These are phyloP conservation scores for Amanita molliuscula DNA, from an alignment of 768 basidiomycete genomes.

Conservation along the genomic window DNA sequence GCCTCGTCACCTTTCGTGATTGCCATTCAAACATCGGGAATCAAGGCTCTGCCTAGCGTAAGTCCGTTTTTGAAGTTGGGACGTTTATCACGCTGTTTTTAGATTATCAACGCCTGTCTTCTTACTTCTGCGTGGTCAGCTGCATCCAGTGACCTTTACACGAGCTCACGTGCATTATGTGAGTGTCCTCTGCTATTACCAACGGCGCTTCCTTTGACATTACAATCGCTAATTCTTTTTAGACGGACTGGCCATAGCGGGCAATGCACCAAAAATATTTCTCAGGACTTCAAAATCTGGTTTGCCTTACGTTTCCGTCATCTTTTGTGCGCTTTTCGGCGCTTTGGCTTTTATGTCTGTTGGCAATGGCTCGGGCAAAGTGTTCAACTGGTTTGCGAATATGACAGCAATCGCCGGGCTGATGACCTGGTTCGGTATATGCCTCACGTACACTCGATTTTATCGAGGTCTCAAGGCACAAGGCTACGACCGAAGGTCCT, in stretches of 20 bases:
- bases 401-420: constrained; percentile 64
- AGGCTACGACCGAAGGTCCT: constrained; percentile 55
- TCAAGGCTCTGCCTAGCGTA: constrained; percentile 73
- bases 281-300: constrained; percentile 57
- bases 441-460: constrained; percentile 74
- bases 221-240: background rate
- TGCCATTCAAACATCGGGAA: constrained; percentile 80
- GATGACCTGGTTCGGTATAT: constrained; percentile 77
- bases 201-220: background rate
- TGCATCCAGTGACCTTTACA: constrained; percentile 82
- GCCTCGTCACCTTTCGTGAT: constrained; percentile 87
- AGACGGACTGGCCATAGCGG: constrained; percentile 74
- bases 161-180: constrained; percentile 82
- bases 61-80: constrained; percentile 12
- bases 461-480: constrained; percentile 74
- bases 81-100: background rate
- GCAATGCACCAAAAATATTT: constrained; percentile 82
- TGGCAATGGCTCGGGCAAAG: constrained; percentile 50
- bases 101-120: constrained; percentile 77
- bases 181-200: constrained; percentile 16
- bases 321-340: constrained; percentile 59
- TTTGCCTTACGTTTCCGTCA: constrained; percentile 64
- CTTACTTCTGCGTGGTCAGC: constrained; percentile 92
- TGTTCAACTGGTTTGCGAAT: constrained; percentile 75
- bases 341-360: constrained; percentile 78